Evolutionary conservation across 164 flowering plant species (phyloP).

Genomic region (Magnolia sinica): DNA sequence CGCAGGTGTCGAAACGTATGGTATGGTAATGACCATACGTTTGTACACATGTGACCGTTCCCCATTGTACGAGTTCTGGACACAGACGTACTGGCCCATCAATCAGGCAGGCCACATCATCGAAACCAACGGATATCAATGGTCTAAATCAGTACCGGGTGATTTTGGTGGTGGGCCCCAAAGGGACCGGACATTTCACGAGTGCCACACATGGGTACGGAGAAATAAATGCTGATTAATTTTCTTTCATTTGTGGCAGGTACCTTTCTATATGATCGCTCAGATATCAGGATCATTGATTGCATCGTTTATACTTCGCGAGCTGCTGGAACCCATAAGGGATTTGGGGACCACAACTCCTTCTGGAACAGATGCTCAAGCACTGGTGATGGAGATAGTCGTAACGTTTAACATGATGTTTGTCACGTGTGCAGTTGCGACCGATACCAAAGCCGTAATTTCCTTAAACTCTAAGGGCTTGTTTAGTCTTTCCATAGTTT

Average conservation of each 20-base stretch:
- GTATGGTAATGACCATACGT: too few relatives aligned
- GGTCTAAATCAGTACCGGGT: too few relatives aligned
- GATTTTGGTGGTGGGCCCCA: too few relatives aligned
- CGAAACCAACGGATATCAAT: too few relatives aligned
- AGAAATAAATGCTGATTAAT: too few relatives aligned
- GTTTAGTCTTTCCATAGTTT: not conserved
- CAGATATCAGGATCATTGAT: slow-evolving; percentile 59
- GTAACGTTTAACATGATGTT: slow-evolving; percentile 87
- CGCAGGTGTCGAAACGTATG: too few relatives aligned
- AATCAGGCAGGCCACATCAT: too few relatives aligned
- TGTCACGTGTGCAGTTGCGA: slow-evolving; percentile 73
- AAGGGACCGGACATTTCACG: too few relatives aligned
- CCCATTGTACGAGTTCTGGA: too few relatives aligned
- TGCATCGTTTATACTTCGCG: slow-evolving; percentile 49
- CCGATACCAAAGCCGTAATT: slow-evolving; percentile 73
- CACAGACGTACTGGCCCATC: too few relatives aligned
- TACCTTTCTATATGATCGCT: slow-evolving; percentile 63
- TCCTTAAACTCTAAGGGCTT: not conserved
- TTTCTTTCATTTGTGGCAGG: slow-evolving; percentile 29
- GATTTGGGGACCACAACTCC: slow-evolving; percentile 67
- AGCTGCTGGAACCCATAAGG: slow-evolving; percentile 53
- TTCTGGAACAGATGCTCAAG: slow-evolving; percentile 55
- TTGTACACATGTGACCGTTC: too few relatives aligned
- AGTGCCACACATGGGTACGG: too few relatives aligned
- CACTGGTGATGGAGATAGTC: slow-evolving; percentile 64